These are phyloP conservation scores for Paracorniculantispora psalliotae DNA, from an alignment of 2,329 filamentous ascomycete species.

Conservation along the genomic window DNA sequence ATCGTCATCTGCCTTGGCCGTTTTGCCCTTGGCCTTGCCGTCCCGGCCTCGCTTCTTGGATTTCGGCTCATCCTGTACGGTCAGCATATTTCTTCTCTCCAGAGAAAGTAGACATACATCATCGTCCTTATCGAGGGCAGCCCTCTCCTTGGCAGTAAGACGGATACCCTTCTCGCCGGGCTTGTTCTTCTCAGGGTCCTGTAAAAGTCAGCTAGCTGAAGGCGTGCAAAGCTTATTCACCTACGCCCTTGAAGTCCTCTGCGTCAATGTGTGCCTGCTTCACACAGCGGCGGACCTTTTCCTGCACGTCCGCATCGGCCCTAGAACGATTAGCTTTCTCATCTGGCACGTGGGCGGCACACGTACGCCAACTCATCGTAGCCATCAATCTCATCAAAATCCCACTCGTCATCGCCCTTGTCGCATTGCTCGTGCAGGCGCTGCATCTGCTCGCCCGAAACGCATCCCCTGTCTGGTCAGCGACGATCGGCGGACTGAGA, in stretches of 20 bases:
- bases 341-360: neutral
- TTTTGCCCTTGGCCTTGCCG: constrained; percentile 1
- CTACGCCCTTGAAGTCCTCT: constrained; percentile 84
- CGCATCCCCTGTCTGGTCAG: constrained; percentile 65
- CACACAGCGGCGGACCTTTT: constrained; percentile 69
- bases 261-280: constrained; percentile 75
- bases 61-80: constrained; percentile 17
- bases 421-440: constrained; percentile 57
- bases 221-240: constrained; percentile 17
- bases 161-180: constrained; percentile 63
- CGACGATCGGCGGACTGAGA: neutral
- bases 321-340: constrained; percentile 23
- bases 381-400: constrained; percentile 70
- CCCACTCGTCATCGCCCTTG: constrained; percentile 40
- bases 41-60: constrained; percentile 29
- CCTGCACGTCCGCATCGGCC: constrained; percentile 56
- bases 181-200: constrained; percentile 73
- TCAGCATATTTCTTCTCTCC: neutral
- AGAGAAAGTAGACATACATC: neutral
- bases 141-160: constrained; percentile 32
- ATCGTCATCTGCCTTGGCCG: constrained; percentile 27
- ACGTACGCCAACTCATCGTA: constrained; percentile 65
- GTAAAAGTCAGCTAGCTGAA: constrained; percentile 10
- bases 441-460: constrained; percentile 68
- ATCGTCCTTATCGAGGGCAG: constrained; percentile 16